phyloP scores from a whole-genome alignment of 305 asterid genomes.

The Rubia tinctorum region DNA sequence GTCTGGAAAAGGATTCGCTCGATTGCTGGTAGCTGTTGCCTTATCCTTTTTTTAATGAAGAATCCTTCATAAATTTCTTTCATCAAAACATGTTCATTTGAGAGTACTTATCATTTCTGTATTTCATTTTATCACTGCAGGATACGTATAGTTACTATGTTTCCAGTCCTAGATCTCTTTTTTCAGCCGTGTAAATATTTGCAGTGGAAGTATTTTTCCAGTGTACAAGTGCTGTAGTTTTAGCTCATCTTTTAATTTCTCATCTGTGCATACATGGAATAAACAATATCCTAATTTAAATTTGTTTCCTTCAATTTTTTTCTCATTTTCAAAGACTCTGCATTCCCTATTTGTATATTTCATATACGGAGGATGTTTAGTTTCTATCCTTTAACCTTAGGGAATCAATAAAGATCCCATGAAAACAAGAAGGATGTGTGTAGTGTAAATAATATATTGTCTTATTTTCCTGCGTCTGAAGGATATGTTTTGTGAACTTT shows the following conservation, averaged over 20 bases:
- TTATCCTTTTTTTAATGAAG: background rate
- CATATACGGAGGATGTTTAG: background rate
- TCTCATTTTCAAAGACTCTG: background rate
- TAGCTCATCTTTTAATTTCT: background rate
- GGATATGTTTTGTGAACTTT: background rate
- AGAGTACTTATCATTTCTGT: background rate
- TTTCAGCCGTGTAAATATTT: background rate
- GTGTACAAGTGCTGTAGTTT: background rate
- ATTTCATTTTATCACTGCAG: background rate
- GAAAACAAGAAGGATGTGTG: background rate
- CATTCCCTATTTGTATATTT: background rate
- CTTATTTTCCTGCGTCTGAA: background rate
- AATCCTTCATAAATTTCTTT: background rate
- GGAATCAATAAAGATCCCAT: background rate
- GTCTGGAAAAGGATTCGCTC: conserved; percentile 72
- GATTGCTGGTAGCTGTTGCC: conserved; percentile 59
- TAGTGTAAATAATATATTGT: background rate
- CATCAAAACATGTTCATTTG: background rate
- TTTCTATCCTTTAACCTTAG: background rate
- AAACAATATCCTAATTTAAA: background rate
- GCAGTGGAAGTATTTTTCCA: background rate
- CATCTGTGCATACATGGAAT: background rate
- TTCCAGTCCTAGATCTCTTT: background rate
- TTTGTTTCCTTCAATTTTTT: background rate
- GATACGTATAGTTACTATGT: background rate